Percentiles rank a stretch among this genome's conserved stretches.
Evolutionary conservation across 2,329 filamentous ascomycete genomes (phyloP).

Genomic region (Fusarium sulawesiense): DNA sequence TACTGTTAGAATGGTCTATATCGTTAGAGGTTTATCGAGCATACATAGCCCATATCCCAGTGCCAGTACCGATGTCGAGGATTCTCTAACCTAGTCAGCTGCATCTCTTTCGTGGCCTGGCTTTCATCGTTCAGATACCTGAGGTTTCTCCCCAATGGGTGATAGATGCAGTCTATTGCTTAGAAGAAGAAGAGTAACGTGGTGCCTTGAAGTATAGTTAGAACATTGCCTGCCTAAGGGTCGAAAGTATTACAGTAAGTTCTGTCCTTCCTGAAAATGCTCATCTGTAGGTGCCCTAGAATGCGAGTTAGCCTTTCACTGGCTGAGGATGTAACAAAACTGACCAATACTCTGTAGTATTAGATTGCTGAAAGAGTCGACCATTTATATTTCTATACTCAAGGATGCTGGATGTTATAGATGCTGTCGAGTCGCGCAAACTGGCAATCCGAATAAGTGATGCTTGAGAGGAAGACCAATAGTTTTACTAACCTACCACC

Average conservation of each 20-base stretch:
- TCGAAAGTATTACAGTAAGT: constrained; percentile 13
- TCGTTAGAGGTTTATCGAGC: neutral
- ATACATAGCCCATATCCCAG: constrained; percentile 64
- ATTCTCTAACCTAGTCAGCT: constrained; percentile 26
- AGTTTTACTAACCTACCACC: constrained; percentile 8
- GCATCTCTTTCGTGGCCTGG: neutral
- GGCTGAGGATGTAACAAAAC: neutral
- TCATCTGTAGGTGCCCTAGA: constrained; percentile 35
- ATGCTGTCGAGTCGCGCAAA: constrained; percentile 22
- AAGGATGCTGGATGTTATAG: constrained; percentile 37
- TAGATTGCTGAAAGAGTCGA: constrained; percentile 41
- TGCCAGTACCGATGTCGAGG: constrained; percentile 68
- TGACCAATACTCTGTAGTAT: constrained; percentile 47
- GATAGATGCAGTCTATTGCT: constrained; percentile 53
- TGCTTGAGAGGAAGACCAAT: neutral
- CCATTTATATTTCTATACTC: constrained; percentile 47
- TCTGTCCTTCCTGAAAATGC: constrained; percentile 23
- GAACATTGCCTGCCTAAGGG: neutral
- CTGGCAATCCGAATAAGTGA: neutral
- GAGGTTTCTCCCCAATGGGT: constrained; percentile 19
- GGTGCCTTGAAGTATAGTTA: constrained; percentile 15
- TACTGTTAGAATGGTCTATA: neutral
- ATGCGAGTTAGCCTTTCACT: neutral
- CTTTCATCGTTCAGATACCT: neutral
- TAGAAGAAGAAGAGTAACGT: constrained; percentile 42